Evolutionary conservation across 2,329 filamentous ascomycete species (phyloP).

Genomic region (Nothophaeocryptopus gaeumannii): DNA sequence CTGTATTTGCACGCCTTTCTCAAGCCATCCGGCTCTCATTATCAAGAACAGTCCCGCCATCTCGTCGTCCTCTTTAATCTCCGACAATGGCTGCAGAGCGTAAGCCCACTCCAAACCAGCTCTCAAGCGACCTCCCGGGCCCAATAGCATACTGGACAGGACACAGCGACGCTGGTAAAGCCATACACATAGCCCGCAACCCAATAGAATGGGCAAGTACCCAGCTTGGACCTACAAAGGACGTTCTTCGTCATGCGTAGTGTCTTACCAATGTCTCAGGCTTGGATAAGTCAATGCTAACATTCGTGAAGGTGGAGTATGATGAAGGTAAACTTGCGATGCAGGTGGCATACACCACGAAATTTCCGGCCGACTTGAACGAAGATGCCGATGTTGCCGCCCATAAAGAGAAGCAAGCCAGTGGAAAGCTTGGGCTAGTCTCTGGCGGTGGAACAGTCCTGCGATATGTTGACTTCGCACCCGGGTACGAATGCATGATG

Average conservation of each 20-base stretch:
- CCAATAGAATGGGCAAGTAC: conserved; percentile 32
- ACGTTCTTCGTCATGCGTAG: too few species aligned
- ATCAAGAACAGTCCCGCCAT: too few species aligned
- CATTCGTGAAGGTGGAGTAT: conserved; percentile 17
- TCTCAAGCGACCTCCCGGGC: conserved; percentile 30
- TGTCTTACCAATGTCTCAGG: too few species aligned
- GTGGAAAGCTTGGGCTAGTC: conserved; percentile 49
- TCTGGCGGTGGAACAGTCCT: conserved; percentile 50
- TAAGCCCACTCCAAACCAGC: conserved; percentile 31
- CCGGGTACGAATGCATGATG: conserved; percentile 36
- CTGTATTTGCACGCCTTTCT: too few species aligned
- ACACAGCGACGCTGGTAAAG: conserved; percentile 34
- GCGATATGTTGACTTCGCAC: conserved; percentile 39
- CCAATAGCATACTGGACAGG: conserved; percentile 37
- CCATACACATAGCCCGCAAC: conserved; percentile 33
- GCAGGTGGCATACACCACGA: conserved; percentile 52
- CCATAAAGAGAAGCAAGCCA: conserved; percentile 45
- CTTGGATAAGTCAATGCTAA: too few species aligned
- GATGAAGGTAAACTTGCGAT: conserved; percentile 49
- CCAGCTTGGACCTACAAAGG: too few species aligned
- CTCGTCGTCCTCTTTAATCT: not conserved
- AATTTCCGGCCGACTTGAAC: conserved; percentile 49
- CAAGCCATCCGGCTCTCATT: too few species aligned
- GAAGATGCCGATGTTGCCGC: conserved; percentile 47
- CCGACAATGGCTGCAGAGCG: conserved; percentile 18